phyloP scores from a whole-genome alignment of 2,329 filamentous ascomycete species.

The Ophiostoma australiae region DNA sequence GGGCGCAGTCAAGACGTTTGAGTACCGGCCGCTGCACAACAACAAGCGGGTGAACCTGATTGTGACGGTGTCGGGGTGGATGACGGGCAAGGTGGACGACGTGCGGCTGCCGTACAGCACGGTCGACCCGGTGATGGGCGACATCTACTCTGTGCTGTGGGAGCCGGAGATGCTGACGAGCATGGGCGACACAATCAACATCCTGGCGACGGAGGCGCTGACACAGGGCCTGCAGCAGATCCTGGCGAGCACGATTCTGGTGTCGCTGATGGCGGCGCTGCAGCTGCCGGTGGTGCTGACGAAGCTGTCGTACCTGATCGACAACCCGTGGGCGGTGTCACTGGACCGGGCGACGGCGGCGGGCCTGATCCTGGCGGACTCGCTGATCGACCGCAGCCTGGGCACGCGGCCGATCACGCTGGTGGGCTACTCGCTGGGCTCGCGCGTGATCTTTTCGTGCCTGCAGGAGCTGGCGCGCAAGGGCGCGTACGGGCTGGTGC shows the following conservation, averaged over 20 bases:
- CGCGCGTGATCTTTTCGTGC: constrained; percentile 88
- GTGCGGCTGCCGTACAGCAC: constrained; percentile 94
- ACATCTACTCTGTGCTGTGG: constrained; percentile 95
- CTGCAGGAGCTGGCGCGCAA: constrained; percentile 79
- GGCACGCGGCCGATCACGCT: constrained; percentile 88
- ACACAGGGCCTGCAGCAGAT: constrained; percentile 96
- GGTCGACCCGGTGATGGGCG: constrained; percentile 94
- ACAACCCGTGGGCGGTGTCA: constrained; percentile 98
- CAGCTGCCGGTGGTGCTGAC: constrained; percentile 89
- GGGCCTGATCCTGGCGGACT: constrained; percentile 89
- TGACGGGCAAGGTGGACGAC: constrained; percentile 96
- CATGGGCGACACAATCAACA: constrained; percentile 98
- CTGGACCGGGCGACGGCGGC: constrained; percentile 82
- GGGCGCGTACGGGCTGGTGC: constrained; percentile 78
- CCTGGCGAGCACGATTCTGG: constrained; percentile 80
- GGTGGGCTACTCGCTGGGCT: constrained; percentile 89
- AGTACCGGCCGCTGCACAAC: constrained; percentile 94
- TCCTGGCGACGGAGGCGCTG: constrained; percentile 93
- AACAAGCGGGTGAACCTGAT: constrained; percentile 97
- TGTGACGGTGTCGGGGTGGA: constrained; percentile 93
- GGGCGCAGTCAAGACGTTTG: constrained; percentile 90
- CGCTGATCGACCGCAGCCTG: constrained; percentile 83
- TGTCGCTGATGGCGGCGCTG: constrained; percentile 84
- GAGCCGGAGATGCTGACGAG: constrained; percentile 96
- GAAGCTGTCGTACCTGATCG: constrained; percentile 92